Conservation (phyloP, 495 filamentous ascomycete genomes). For the Penicillium angulare region DNA sequence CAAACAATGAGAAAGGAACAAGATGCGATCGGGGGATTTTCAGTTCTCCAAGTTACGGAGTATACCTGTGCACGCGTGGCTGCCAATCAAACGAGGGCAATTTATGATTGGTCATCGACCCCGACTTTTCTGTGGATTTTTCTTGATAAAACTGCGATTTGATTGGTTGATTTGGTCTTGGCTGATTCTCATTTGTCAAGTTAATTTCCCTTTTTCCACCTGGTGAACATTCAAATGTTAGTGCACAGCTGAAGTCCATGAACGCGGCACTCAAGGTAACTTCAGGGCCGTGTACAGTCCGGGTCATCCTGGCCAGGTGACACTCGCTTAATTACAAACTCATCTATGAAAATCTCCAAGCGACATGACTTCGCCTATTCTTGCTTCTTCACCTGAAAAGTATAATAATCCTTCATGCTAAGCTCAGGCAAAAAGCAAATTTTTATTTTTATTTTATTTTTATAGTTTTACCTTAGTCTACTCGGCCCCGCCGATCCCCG, state of each 20-base stretch:
- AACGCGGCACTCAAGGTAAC: too few relatives aligned
- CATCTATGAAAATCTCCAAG: too few relatives aligned
- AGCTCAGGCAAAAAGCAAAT: too few relatives aligned
- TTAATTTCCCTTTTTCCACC: neutral
- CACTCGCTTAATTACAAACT: too few relatives aligned
- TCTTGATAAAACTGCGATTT: too few relatives aligned
- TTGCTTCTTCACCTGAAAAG: neutral
- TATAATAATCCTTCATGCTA: too few relatives aligned
- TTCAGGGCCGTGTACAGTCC: too few relatives aligned
- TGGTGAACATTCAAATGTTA: neutral
- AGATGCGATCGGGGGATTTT: neutral
- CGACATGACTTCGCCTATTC: too few relatives aligned
- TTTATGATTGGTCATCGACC: constrained; percentile 10
- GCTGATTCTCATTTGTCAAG: too few relatives aligned
- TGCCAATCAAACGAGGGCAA: constrained; percentile 5
- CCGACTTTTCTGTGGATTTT: neutral
- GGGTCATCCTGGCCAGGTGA: too few relatives aligned
- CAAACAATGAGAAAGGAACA: constrained; percentile 1
- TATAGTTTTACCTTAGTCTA: constrained; percentile 2
- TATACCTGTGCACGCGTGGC: constrained; percentile 5
- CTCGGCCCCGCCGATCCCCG: constrained; percentile 13
- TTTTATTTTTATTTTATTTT: neutral
- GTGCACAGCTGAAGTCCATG: too few relatives aligned
- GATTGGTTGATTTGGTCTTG: too few relatives aligned
- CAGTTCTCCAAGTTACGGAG: constrained; percentile 10